Percentiles rank a stretch among this genome's conserved stretches.
Conservation (phyloP, 139 green algal genomes). For the Tetraselmis chui region DNA sequence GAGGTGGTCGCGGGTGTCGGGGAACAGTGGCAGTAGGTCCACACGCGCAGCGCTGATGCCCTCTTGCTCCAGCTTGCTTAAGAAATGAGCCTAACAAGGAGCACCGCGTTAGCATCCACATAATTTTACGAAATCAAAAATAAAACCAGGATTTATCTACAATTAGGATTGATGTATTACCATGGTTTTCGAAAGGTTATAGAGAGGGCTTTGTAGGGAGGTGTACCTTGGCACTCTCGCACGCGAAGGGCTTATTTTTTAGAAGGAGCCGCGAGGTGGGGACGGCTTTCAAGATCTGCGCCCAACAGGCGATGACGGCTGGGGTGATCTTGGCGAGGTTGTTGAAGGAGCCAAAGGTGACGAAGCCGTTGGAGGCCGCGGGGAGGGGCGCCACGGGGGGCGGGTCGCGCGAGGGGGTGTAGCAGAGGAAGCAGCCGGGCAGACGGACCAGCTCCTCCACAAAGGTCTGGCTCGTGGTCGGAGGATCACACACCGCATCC, state of each 20-base stretch:
- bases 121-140: too few relatives aligned
- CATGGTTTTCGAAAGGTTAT: too few relatives aligned
- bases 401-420: constrained; percentile 77
- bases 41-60: constrained; percentile 63
- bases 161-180: too few relatives aligned
- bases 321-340: constrained; percentile 91
- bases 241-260: constrained; percentile 96
- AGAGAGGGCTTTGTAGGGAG: too few relatives aligned
- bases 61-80: constrained; percentile 18
- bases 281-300: constrained; percentile 57
- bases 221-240: constrained; percentile 26
- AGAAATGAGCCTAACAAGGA: not conserved
- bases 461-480: constrained; percentile 60
- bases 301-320: constrained; percentile 59
- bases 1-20: constrained; percentile 75
- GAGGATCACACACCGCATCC: constrained; percentile 43
- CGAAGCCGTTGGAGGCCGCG: constrained; percentile 59
- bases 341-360: constrained; percentile 99
- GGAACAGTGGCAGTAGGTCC: constrained; percentile 79
- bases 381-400: constrained; percentile 69
- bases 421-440: constrained; percentile 93
- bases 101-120: too few relatives aligned
- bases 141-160: too few relatives aligned
- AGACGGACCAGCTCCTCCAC: constrained; percentile 84
- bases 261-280: constrained; percentile 80